A percentile compares a stretch with the other conserved stretches of the same genome.
Conservation (phyloP, 2,329 filamentous ascomycete genomes). For the Didymella segeticola region DNA sequence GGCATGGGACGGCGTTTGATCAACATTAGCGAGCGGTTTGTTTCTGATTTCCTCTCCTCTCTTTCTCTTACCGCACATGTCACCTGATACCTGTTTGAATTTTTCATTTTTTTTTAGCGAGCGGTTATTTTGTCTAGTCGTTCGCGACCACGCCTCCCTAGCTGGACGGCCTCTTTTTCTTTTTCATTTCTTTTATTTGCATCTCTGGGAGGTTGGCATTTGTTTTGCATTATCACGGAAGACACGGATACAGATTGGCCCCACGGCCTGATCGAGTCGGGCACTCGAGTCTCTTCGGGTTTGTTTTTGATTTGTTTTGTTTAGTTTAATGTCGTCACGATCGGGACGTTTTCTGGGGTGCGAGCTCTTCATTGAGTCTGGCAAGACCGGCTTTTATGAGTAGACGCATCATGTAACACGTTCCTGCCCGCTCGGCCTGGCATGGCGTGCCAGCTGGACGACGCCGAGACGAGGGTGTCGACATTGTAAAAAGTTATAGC, state of each 20-base stretch:
- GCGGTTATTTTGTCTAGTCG: conserved; percentile 44
- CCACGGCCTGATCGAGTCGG: conserved; percentile 52
- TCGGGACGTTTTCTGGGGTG: conserved; percentile 32
- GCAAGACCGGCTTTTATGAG: conserved; percentile 41
- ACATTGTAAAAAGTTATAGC: conserved; percentile 50
- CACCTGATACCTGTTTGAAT: conserved; percentile 53
- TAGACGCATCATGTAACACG: conserved; percentile 40
- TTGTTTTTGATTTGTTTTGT: conserved; percentile 36
- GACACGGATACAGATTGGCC: conserved; percentile 48
- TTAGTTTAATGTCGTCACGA: conserved; percentile 50
- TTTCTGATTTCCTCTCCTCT: conserved; percentile 35
- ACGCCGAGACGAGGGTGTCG: conserved; percentile 38
- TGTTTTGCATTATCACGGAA: conserved; percentile 51
- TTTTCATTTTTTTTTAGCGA: conserved; percentile 54
- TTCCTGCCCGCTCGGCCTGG: conserved; percentile 42
- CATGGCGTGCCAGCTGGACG: conserved; percentile 49
- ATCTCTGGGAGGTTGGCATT: conserved; percentile 54
- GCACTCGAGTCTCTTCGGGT: conserved; percentile 46
- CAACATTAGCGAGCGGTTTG: conserved; percentile 52
- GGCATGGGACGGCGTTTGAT: conserved; percentile 64
- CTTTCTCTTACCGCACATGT: conserved; percentile 15
- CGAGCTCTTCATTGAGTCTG: conserved; percentile 48
- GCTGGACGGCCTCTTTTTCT: conserved; percentile 36
- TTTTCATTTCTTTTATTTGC: conserved; percentile 54
- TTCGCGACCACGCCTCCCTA: conserved; percentile 35